Conservation (phyloP, 2,329 filamentous ascomycete genomes). For the Tothia fuscella region DNA sequence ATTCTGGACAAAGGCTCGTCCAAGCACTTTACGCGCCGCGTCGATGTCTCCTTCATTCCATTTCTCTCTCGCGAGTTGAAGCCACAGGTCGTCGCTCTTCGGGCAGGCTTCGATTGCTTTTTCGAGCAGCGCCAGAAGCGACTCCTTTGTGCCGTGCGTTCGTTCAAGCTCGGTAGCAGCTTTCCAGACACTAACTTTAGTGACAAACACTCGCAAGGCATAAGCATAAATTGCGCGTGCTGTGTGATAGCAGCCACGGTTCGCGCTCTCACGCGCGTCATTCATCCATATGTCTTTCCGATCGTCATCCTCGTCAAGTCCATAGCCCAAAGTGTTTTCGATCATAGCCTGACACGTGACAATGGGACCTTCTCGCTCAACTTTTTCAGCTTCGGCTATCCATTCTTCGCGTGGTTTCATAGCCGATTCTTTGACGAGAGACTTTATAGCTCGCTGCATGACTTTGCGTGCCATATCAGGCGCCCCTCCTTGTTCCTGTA, state of each 20-base stretch:
- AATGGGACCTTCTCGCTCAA: constrained; percentile 80
- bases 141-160: constrained; percentile 73
- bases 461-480: constrained; percentile 65
- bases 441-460: constrained; percentile 87
- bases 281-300: constrained; percentile 93
- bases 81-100: constrained; percentile 82
- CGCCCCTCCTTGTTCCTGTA: constrained; percentile 83
- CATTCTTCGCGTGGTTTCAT: constrained; percentile 98
- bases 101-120: constrained; percentile 92
- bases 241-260: constrained; percentile 74
- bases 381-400: constrained; percentile 89
- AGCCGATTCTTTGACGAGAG: constrained; percentile 77
- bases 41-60: constrained; percentile 82
- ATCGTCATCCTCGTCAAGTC: constrained; percentile 90
- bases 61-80: constrained; percentile 90
- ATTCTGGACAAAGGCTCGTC: constrained; percentile 84
- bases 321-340: constrained; percentile 83
- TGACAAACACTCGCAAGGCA: constrained; percentile 77
- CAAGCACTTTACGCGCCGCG: constrained; percentile 74
- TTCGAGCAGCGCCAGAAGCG: constrained; percentile 73
- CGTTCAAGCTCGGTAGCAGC: constrained; percentile 85
- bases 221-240: constrained; percentile 90
- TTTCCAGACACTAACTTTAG: constrained; percentile 78
- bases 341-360: constrained; percentile 84
- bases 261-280: constrained; percentile 73